A percentile compares a stretch with the other conserved stretches of the same genome.
phyloP scores from a whole-genome alignment of 106 monocot species.

The Posidonia australis region DNA sequence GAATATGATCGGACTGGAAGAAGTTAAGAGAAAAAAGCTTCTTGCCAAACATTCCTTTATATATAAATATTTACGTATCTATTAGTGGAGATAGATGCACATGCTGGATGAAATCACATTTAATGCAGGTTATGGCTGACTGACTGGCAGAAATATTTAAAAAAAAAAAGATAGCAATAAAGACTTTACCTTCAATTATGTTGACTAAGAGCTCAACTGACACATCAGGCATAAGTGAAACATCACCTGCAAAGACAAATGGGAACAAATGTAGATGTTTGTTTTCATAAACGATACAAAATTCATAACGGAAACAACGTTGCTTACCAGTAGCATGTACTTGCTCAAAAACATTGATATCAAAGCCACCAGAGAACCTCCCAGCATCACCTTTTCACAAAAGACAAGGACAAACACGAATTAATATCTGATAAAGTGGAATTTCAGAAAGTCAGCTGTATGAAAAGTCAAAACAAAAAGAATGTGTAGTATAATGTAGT shows the following conservation, averaged over 20 bases:
- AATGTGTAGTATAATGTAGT: too few species aligned
- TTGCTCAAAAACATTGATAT: conserved; percentile 67
- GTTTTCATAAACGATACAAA: background rate
- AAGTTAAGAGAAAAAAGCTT: background rate
- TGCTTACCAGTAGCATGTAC: conserved; percentile 68
- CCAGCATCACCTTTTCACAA: conserved; percentile 45
- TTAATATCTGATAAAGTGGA: background rate
- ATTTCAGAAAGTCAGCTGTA: background rate
- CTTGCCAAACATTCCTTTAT: too few species aligned
- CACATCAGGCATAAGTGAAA: conserved; percentile 63
- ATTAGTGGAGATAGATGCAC: too few species aligned
- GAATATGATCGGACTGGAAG: background rate
- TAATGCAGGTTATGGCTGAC: background rate
- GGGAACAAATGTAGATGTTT: background rate
- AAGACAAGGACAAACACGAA: background rate
- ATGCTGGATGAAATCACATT: background rate
- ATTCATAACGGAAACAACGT: background rate
- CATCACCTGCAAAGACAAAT: conserved; percentile 38
- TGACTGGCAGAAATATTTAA: background rate
- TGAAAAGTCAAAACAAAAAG: background rate
- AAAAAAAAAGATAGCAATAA: background rate
- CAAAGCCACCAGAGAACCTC: conserved; percentile 93
- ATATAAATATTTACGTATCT: too few species aligned
- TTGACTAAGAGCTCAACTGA: conserved; percentile 75
- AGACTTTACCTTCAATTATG: conserved; percentile 63